Conservation (phyloP, 805 yeast genomes). For the baker's yeast (Saccharomyces cerevisiae) region DNA sequence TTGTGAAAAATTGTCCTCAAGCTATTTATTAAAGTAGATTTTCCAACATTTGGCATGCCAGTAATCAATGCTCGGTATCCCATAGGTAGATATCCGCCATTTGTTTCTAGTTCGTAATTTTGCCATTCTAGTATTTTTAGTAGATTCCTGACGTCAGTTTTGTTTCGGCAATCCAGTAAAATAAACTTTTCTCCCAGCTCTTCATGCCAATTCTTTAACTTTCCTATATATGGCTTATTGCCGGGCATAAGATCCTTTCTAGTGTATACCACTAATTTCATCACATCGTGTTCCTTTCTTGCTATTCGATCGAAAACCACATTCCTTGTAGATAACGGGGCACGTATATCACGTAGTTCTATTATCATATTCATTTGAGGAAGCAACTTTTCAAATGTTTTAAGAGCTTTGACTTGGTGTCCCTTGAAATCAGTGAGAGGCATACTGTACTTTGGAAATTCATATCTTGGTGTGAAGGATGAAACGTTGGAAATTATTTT, state of each 20-base stretch:
- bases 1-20: constrained; percentile 37
- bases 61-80: constrained; percentile 70
- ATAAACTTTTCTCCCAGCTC: constrained; percentile 36
- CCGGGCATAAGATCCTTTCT: constrained; percentile 54
- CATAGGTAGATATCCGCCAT: constrained; percentile 68
- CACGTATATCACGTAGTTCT: constrained; percentile 83
- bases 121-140: constrained; percentile 42
- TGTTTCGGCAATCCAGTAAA: constrained; percentile 51
- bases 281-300: constrained; percentile 35
- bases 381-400: constrained; percentile 54
- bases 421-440: constrained; percentile 78
- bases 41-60: constrained; percentile 98
- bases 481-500: not conserved
- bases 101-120: constrained; percentile 24
- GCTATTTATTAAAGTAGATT: constrained; percentile 76
- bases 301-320: constrained; percentile 62
- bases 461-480: constrained; percentile 53
- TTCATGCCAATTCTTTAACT: constrained; percentile 43
- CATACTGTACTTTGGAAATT: constrained; percentile 68
- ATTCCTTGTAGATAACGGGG: constrained; percentile 79
- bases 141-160: constrained; percentile 42
- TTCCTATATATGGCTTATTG: constrained; percentile 9
- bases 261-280: constrained; percentile 51
- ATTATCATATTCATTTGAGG: constrained; percentile 76
- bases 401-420: constrained; percentile 76